phyloP scores from a whole-genome alignment of 495 filamentous ascomycete species.

The Symbiotaphrina buchneri region DNA sequence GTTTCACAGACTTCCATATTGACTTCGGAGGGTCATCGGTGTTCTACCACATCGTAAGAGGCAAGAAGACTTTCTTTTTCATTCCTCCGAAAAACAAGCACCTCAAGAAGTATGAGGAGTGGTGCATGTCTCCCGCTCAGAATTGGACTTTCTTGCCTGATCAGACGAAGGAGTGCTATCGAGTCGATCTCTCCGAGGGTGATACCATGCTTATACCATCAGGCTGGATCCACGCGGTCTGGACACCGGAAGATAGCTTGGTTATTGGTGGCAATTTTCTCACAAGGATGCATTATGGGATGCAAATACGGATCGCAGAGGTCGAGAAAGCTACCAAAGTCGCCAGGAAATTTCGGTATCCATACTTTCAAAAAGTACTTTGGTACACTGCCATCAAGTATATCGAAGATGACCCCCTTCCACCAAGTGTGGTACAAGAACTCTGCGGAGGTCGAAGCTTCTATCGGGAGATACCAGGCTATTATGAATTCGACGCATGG shows the following conservation, averaged over 20 bases:
- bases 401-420: constrained; percentile 42
- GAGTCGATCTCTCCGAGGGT: constrained; percentile 47
- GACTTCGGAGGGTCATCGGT: constrained; percentile 65
- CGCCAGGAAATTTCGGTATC: constrained; percentile 45
- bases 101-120: constrained; percentile 57
- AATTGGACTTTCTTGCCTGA: constrained; percentile 43
- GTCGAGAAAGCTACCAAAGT: constrained; percentile 57
- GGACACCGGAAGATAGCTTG: constrained; percentile 54
- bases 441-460: constrained; percentile 34
- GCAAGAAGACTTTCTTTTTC: constrained; percentile 61
- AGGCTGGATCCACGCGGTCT: constrained; percentile 65
- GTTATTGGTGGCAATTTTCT: constrained; percentile 64
- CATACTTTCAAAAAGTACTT: constrained; percentile 52
- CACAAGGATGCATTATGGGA: constrained; percentile 43
- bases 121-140: constrained; percentile 53
- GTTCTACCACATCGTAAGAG: constrained; percentile 57
- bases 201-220: constrained; percentile 65
- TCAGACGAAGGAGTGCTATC: constrained; percentile 51
- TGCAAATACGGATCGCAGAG: constrained; percentile 47
- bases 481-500: constrained; percentile 33
- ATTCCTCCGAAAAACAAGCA: constrained; percentile 54
- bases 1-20: constrained; percentile 64
- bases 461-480: constrained; percentile 27
- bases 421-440: constrained; percentile 26
- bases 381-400: constrained; percentile 51